Conservation (phyloP, 2,329 filamentous ascomycete genomes). For the Amauroascus verrucosus region DNA sequence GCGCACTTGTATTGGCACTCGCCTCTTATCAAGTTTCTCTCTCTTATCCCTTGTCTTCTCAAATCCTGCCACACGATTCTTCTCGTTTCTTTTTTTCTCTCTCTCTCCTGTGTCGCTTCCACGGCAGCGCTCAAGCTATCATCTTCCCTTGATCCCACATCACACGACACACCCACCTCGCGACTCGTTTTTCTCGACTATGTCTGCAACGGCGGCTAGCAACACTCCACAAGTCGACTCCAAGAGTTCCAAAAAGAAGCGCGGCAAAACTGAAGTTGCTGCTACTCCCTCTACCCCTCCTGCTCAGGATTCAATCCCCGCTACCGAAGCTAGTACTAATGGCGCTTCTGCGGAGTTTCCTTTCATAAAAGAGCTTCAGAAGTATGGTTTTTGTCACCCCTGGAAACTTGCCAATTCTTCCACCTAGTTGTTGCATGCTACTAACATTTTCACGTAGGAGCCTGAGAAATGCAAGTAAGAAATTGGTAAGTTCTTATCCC, state of each 20-base stretch:
- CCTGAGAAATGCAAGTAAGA: slow-evolving; percentile 88
- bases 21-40: neutral
- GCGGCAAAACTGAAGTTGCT: slow-evolving; percentile 38
- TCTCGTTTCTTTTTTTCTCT: slow-evolving; percentile 6
- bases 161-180: slow-evolving; percentile 15
- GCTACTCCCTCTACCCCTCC: slow-evolving; percentile 30
- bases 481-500: slow-evolving; percentile 57
- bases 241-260: slow-evolving; percentile 60
- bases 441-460: slow-evolving; percentile 45
- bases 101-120: slow-evolving; percentile 8
- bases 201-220: slow-evolving; percentile 53
- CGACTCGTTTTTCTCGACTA: slow-evolving; percentile 27
- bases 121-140: neutral
- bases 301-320: slow-evolving; percentile 44
- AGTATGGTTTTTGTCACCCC: slow-evolving; percentile 47
- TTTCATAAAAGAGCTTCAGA: slow-evolving; percentile 80
- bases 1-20: slow-evolving; percentile 4
- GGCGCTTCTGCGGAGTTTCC: slow-evolving; percentile 59
- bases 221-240: slow-evolving; percentile 56
- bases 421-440: slow-evolving; percentile 14
- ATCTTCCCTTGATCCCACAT: slow-evolving; percentile 9
- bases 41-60: slow-evolving; percentile 7
- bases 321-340: slow-evolving; percentile 44
- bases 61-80: no score
- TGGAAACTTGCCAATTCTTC: neutral